Percentiles rank a stretch among this genome's conserved stretches.
These are phyloP conservation scores for Erythrophleum ivorense DNA, from an alignment of 331 rosid species.

Conservation along the genomic window DNA sequence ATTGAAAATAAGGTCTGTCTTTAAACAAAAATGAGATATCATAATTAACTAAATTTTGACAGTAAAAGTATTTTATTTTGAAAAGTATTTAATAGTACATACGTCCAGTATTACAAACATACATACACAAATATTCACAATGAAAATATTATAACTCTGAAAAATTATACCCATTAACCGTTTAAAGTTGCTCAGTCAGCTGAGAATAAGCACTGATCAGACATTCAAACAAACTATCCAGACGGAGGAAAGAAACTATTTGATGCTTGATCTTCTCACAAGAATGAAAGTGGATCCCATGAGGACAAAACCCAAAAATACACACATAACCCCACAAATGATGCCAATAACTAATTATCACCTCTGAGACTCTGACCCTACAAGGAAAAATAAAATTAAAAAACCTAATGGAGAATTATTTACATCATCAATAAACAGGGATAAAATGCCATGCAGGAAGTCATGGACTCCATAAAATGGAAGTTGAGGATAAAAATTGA, in stretches of 20 bases:
- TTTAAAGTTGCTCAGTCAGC: background rate
- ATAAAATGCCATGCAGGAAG: background rate
- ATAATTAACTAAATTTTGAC: conserved; percentile 10
- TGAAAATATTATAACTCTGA: background rate
- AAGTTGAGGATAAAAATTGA: background rate
- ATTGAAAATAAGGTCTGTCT: background rate
- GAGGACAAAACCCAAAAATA: background rate
- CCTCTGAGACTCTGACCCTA: conserved; percentile 1
- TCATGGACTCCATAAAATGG: background rate
- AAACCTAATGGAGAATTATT: background rate
- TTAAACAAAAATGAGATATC: conserved; percentile 7
- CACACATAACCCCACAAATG: background rate
- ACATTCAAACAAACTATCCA: background rate
- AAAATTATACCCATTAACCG: background rate
- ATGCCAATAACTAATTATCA: conserved; percentile 8
- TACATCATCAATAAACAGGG: background rate
- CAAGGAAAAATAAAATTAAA: background rate
- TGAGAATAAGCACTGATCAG: background rate
- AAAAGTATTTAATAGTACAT: background rate
- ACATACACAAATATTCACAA: background rate
- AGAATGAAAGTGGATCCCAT: background rate
- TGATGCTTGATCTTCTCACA: background rate
- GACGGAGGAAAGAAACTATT: background rate
- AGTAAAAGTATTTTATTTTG: background rate
- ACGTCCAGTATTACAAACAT: conserved; percentile 1